phyloP scores from a whole-genome alignment of 441 rosid species.

The California macrophylla region DNA sequence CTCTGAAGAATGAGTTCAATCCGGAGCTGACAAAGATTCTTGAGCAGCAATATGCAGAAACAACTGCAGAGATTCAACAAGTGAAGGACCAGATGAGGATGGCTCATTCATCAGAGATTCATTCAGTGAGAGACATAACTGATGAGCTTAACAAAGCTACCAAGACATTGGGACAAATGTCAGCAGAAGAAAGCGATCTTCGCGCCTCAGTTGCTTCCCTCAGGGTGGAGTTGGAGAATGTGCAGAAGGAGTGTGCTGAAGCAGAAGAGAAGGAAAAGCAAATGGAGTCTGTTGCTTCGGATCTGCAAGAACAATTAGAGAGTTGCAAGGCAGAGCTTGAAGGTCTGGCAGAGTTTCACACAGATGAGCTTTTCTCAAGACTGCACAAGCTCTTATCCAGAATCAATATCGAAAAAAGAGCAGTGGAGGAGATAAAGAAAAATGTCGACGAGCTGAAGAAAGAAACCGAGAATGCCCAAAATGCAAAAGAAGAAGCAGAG shows the following conservation, averaged over 20 bases:
- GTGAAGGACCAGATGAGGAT: conserved; percentile 63
- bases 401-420: conserved; percentile 56
- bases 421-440: conserved; percentile 59
- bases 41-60: conserved; percentile 53
- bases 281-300: conserved; percentile 65
- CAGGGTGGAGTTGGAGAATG: conserved; percentile 55
- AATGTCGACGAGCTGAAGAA: conserved; percentile 46
- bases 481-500: conserved; percentile 60
- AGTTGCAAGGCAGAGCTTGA: conserved; percentile 72
- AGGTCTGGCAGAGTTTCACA: conserved; percentile 45
- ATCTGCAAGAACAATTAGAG: conserved; percentile 63
- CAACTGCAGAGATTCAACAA: conserved; percentile 44
- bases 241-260: conserved; percentile 60
- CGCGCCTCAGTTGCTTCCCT: conserved; percentile 55
- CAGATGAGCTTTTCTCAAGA: conserved; percentile 70
- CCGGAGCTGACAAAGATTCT: conserved; percentile 55
- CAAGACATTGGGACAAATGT: conserved; percentile 55
- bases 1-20: conserved; percentile 54
- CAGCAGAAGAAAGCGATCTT: conserved; percentile 65
- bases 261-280: conserved; percentile 69
- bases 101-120: conserved; percentile 62
- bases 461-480: conserved; percentile 55
- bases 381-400: conserved; percentile 58
- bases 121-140: conserved; percentile 53
- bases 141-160: conserved; percentile 68